These are phyloP conservation scores for Hyparrhenia diplandra DNA, from an alignment of 176 grass and related monocot genomes.

Conservation along the genomic window DNA sequence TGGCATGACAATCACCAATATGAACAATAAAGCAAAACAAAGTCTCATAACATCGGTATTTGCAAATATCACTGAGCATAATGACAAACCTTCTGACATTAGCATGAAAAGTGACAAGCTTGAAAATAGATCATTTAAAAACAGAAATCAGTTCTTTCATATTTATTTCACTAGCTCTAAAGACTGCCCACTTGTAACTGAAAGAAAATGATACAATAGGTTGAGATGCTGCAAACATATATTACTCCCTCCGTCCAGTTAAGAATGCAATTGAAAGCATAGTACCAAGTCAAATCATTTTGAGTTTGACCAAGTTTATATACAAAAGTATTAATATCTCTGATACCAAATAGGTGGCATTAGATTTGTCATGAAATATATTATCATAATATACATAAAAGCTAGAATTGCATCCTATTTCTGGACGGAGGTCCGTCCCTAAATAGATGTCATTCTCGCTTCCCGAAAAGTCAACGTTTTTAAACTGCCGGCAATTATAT, in stretches of 20 bases:
- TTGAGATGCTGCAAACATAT: not conserved
- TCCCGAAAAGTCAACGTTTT: too few species aligned
- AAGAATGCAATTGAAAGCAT: not conserved
- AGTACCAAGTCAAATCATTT: not conserved
- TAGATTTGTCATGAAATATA: not conserved
- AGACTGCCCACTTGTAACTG: not conserved
- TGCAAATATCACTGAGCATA: slow-evolving; percentile 21
- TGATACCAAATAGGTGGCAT: not conserved
- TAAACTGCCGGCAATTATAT: too few species aligned
- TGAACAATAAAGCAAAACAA: not conserved
- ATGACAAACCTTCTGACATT: not conserved
- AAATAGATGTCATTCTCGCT: too few species aligned
- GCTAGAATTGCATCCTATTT: not conserved
- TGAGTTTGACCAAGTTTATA: not conserved
- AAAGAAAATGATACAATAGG: not conserved
- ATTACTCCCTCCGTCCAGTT: not conserved
- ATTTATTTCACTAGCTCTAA: not conserved
- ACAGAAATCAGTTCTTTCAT: not conserved
- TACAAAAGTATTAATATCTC: not conserved
- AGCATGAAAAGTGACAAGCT: not conserved
- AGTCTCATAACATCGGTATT: not conserved
- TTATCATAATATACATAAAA: not conserved
- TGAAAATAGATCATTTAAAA: not conserved
- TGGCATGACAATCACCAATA: not conserved
- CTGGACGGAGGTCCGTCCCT: not conserved